Conservation (phyloP, 2,329 filamentous ascomycete species). For the Fusarium fracticaudum region DNA sequence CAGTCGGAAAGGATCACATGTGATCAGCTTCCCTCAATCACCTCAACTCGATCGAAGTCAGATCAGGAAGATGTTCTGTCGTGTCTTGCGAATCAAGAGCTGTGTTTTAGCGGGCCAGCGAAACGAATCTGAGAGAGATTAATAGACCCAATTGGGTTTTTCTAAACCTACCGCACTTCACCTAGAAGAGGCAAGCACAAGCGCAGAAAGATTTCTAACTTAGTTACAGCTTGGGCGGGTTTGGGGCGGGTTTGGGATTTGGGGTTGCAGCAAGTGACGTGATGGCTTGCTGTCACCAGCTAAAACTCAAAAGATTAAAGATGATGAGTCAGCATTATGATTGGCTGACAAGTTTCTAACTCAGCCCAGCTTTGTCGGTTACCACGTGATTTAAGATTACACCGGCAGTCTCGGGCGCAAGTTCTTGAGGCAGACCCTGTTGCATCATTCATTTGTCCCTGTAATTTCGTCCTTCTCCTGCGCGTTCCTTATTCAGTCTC, state of each 20-base stretch:
- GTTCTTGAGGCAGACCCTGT: constrained; percentile 35
- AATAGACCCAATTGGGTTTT: constrained; percentile 2
- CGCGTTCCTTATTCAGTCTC: constrained; percentile 13
- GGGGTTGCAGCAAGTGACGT: too few species aligned
- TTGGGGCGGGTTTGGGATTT: too few species aligned
- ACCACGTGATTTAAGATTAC: constrained; percentile 33
- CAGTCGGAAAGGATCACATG: constrained; percentile 3
- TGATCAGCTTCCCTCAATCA: not conserved
- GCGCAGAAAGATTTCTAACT: not conserved
- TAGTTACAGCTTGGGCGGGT: not conserved
- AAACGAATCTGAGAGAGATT: not conserved
- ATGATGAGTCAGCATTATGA: constrained; percentile 7
- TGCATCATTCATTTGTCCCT: constrained; percentile 39
- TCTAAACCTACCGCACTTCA: not conserved
- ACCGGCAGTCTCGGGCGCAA: constrained; percentile 29
- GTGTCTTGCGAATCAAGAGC: constrained; percentile 5
- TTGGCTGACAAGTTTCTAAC: constrained; percentile 16
- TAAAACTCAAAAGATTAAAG: not conserved
- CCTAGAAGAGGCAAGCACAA: constrained; percentile 9
- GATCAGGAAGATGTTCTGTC: constrained; percentile 1
- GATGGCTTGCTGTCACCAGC: constrained; percentile 12
- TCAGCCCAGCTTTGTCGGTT: not conserved
- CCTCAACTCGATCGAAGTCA: not conserved
- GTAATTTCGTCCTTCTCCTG: constrained; percentile 19
- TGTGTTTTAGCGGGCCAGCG: constrained; percentile 15